Percentiles rank a stretch among this genome's conserved stretches.
Conservation (phyloP, 2,329 filamentous ascomycete genomes). For the Ophiostoma australiae region DNA sequence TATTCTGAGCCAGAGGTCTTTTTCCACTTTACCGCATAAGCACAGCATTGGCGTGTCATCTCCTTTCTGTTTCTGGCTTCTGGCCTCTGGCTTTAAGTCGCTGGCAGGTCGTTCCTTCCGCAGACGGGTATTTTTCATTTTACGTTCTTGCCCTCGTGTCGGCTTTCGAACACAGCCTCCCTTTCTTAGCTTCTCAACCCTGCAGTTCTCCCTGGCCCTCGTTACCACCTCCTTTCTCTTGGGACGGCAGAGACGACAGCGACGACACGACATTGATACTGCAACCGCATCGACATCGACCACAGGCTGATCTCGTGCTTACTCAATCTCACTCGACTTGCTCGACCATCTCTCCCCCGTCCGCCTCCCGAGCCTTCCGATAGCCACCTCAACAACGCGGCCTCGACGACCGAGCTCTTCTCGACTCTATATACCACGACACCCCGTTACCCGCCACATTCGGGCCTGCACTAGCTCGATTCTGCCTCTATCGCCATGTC, state of each 20-base stretch:
- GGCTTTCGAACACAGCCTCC: neutral
- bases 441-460: neutral
- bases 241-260: constrained; percentile 16
- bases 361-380: constrained; percentile 19
- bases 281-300: neutral
- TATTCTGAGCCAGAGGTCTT: constrained; percentile 1
- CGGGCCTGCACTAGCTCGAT: neutral
- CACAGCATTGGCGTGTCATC: constrained; percentile 21
- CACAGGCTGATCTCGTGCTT: neutral
- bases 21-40: constrained; percentile 19
- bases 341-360: neutral
- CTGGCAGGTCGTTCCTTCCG: neutral
- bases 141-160: neutral
- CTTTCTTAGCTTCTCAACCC: neutral
- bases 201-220: neutral
- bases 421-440: neutral
- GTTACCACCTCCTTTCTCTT: neutral
- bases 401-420: neutral
- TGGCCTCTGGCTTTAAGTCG: neutral
- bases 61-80: constrained; percentile 20
- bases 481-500: constrained; percentile 7
- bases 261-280: neutral
- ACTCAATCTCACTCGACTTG: neutral
- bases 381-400: constrained; percentile 1
- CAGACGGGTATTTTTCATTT: constrained; percentile 4